phyloP scores from a whole-genome alignment of 495 filamentous ascomycete genomes.

The Xylaria acuta region DNA sequence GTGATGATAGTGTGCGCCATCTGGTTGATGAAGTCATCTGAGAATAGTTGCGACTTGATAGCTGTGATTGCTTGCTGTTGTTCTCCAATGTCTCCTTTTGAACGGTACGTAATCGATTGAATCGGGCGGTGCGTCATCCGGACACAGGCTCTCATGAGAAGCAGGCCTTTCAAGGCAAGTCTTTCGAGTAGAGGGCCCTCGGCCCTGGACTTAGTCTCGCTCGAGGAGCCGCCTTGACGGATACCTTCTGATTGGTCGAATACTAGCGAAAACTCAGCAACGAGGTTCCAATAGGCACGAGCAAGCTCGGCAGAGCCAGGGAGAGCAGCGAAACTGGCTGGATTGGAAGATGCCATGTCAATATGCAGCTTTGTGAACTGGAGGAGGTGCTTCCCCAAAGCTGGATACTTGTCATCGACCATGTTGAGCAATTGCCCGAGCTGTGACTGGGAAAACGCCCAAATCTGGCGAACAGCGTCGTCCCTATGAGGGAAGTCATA shows the following conservation, averaged over 20 bases:
- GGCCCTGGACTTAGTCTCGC: conserved; percentile 58
- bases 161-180: conserved; percentile 77
- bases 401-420: conserved; percentile 54
- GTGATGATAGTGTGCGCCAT: conserved; percentile 84
- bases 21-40: conserved; percentile 72
- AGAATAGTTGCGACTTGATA: conserved; percentile 75
- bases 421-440: conserved; percentile 71
- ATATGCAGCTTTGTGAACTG: conserved; percentile 92
- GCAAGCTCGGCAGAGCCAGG: conserved; percentile 78
- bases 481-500: conserved; percentile 85
- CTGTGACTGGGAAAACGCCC: conserved; percentile 72
- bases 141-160: conserved; percentile 82
- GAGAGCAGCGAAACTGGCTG: conserved; percentile 79
- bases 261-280: conserved; percentile 73
- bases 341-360: conserved; percentile 76
- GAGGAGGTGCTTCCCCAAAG: conserved; percentile 83
- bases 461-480: conserved; percentile 74
- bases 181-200: conserved; percentile 71
- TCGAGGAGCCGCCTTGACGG: conserved; percentile 52
- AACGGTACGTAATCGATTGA: conserved; percentile 81
- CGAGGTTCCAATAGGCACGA: conserved; percentile 81
- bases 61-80: conserved; percentile 66
- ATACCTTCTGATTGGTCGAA: conserved; percentile 62
- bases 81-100: conserved; percentile 71
- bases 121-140: conserved; percentile 81